phyloP scores from a whole-genome alignment of 495 filamentous ascomycete genomes.

The Lindgomyces ingoldianus region DNA sequence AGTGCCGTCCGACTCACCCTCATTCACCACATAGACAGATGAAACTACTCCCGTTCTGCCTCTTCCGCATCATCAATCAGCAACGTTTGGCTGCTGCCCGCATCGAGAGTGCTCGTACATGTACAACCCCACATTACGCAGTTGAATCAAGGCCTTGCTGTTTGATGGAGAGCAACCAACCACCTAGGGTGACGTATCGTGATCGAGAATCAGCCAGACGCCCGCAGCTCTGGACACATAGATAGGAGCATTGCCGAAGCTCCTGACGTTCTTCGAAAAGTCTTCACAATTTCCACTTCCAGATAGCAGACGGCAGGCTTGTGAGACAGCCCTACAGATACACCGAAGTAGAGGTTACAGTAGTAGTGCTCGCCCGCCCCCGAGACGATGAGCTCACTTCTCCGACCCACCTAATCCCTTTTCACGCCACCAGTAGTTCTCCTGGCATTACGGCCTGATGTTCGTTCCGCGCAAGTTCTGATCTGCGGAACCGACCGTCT shows the following conservation, averaged over 20 bases:
- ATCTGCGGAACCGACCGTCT: no score
- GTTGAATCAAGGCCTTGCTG: background rate
- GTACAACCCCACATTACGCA: background rate
- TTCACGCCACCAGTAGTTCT: no score
- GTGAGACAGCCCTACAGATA: no score
- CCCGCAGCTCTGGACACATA: no score
- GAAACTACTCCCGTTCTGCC: background rate
- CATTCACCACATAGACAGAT: background rate
- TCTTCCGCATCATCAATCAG: background rate
- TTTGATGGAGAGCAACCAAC: background rate
- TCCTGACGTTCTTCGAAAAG: background rate
- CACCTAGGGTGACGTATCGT: background rate
- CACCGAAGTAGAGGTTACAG: no score
- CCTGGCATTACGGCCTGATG: no score
- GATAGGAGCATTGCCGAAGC: background rate
- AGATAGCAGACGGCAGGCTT: no score
- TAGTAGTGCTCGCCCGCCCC: background rate
- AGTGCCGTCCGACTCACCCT: no score
- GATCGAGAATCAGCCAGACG: background rate
- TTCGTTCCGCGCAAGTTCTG: no score
- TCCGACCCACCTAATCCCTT: no score
- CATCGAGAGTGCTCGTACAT: background rate
- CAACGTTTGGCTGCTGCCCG: background rate
- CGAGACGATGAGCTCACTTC: no score
- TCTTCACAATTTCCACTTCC: background rate